Evolutionary conservation across 768 basidiomycete genomes (phyloP), one percentile per base, ranked within the genome.

Genomic region (Tulasnella sp.): DNA sequence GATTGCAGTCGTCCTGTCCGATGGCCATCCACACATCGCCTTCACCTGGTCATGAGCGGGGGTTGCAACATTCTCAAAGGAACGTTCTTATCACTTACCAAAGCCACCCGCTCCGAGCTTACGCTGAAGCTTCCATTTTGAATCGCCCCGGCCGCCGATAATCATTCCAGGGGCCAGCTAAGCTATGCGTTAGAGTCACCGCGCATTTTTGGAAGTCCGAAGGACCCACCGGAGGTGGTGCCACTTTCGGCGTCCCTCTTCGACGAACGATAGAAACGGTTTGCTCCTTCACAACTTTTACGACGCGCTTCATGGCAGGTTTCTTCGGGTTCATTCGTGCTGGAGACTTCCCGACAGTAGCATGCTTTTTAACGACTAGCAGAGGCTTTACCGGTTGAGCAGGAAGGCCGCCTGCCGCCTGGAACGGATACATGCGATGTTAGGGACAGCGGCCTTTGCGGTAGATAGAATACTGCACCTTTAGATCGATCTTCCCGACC

Each of bases 11-110:
- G 29, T 22, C 41, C 26, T 47, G 19, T 1, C 69, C 42, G n/a
- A 52, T 32, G 7, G 41, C 69, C 32, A 36, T 29, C 69, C 69
- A 70, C 19, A 70, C 69, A 29, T 70, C 69, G 17, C 69, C 69
- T 70, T 22, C 52, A 36, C 8, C 26, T 29, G 52, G 32, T 34
- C 64, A 70, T 35, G 47, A 36, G n/a, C 12, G 34, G 8, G 1
- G 44, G 1, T 32, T 59, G 11, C 5, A 36, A n/a, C n/a, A n/a
- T n/a, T 19, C 14, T 32, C 1, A n/a, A 19, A 12, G 32, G 17
- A 32, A 12, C 6, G 29, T 3, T 40, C 32, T 40, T 41, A 12
- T 37, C 4, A 11, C 69, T 35, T 36, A 70, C 69, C 69, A 39
- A 47, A 70, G n/a, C 42, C 41, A 8, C 69, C 69, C 19, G 69